Conservation (phyloP, 306 rosid species). For the Rubus idaeus region DNA sequence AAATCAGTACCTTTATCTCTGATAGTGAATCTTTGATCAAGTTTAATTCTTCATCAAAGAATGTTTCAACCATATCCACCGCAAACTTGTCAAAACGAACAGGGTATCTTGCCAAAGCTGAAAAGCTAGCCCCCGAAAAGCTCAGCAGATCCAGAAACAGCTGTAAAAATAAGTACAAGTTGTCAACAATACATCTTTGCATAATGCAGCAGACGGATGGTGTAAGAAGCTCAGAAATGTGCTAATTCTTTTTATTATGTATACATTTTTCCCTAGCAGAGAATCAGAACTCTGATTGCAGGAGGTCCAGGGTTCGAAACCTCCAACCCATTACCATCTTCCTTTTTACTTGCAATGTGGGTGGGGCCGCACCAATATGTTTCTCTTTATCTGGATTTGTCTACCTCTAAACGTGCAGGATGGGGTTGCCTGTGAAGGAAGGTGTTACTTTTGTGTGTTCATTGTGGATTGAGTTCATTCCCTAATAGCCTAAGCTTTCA, state of each 20-base stretch:
- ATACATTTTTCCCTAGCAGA: background rate
- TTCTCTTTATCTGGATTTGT: background rate
- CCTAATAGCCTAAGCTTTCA: background rate
- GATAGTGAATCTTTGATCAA: conserved; percentile 57
- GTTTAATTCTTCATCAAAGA: conserved; percentile 56
- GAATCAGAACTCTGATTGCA: background rate
- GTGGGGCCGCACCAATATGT: background rate
- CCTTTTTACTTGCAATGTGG: background rate
- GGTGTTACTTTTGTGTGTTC: background rate
- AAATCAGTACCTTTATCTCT: conserved; percentile 60
- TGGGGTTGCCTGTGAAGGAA: background rate
- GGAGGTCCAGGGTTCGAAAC: background rate
- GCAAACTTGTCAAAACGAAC: conserved; percentile 41
- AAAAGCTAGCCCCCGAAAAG: conserved; percentile 56
- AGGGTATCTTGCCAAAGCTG: conserved; percentile 56
- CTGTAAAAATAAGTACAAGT: conserved; percentile 44
- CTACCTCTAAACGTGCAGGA: background rate
- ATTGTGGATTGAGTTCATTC: background rate
- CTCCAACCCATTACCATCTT: background rate
- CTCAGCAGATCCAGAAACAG: conserved; percentile 64
- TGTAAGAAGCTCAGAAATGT: background rate
- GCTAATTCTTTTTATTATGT: background rate
- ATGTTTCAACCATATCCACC: conserved; percentile 48
- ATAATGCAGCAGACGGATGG: conserved; percentile 12
- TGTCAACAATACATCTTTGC: conserved; percentile 18